phyloP scores from a whole-genome alignment of 1,284 basidiomycete species.

The Trametes versicolor region DNA sequence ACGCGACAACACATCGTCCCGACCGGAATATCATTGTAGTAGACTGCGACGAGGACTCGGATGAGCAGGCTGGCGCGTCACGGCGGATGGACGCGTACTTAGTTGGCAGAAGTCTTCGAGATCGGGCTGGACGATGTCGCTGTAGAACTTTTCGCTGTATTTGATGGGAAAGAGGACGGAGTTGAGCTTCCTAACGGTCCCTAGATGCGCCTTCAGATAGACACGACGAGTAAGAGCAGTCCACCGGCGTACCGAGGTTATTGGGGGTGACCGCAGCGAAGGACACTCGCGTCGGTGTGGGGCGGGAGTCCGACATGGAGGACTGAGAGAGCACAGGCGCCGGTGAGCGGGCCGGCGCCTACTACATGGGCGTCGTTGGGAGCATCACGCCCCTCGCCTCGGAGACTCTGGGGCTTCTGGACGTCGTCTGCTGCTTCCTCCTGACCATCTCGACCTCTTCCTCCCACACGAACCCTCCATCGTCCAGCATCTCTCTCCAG shows the following conservation, averaged over 20 bases:
- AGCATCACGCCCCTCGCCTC: background rate
- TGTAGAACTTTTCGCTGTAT: conserved; percentile 85
- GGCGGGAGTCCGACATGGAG: conserved; percentile 47
- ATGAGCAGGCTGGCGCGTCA: background rate
- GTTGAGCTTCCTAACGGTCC: conserved; percentile 83
- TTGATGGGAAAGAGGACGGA: conserved; percentile 83
- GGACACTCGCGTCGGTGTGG: conserved; percentile 59
- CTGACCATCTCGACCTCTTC: conserved; percentile 16
- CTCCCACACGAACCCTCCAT: conserved; percentile 17
- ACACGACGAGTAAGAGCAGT: background rate
- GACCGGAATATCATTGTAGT: conserved; percentile 87
- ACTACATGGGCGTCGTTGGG: conserved; percentile 1
- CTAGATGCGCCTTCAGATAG: conserved; percentile 40
- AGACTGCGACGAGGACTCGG: conserved; percentile 57
- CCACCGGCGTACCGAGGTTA: conserved; percentile 59
- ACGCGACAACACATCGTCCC: conserved; percentile 84
- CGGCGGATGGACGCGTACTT: conserved; percentile 51
- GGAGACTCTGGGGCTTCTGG: conserved; percentile 11
- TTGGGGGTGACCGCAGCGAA: conserved; percentile 80
- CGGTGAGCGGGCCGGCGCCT: conserved; percentile 31
- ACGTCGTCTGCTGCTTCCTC: conserved; percentile 9
- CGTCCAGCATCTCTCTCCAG: background rate
- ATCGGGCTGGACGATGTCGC: conserved; percentile 74
- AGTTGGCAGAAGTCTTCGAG: conserved; percentile 85
- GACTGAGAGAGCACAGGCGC: conserved; percentile 41